phyloP scores from a whole-genome alignment of 148 eudicot genomes.

The Selenicereus undatus region DNA sequence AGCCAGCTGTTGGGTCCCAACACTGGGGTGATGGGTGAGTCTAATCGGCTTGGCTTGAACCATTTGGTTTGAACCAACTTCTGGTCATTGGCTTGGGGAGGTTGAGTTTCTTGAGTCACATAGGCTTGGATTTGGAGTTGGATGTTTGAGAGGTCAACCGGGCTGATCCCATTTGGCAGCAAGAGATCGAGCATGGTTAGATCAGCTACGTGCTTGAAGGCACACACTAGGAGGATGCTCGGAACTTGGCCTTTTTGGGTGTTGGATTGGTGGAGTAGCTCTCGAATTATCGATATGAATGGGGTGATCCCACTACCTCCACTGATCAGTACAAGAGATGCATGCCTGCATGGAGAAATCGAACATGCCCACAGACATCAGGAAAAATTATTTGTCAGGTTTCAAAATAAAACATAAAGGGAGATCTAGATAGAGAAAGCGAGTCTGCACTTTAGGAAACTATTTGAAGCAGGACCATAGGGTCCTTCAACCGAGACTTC shows the following conservation, averaged over 20 bases:
- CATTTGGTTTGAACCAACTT: conserved; percentile 36
- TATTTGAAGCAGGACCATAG: conserved; percentile 45
- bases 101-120: conserved; percentile 38
- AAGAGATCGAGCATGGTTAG: conserved; percentile 47
- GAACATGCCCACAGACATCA: not conserved
- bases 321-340: conserved; percentile 41
- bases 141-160: conserved; percentile 27
- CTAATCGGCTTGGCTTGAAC: conserved; percentile 39
- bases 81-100: conserved; percentile 18
- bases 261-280: conserved; percentile 35
- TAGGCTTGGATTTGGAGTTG: conserved; percentile 42
- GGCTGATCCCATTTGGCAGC: conserved; percentile 30
- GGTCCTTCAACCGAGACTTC: conserved; percentile 54
- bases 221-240: conserved; percentile 30
- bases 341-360: conserved; percentile 20
- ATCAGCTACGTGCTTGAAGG: conserved; percentile 39
- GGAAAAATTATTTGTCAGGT: too few species aligned
- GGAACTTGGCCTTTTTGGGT: conserved; percentile 21
- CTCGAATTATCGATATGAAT: conserved; percentile 47
- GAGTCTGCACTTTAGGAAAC: conserved; percentile 34
- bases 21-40: conserved; percentile 38
- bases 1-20: conserved; percentile 48
- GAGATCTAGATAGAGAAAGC: not conserved
- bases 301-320: conserved; percentile 58
- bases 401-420: not conserved